phyloP scores from a whole-genome alignment of 805 yeast species.

The Priceomyces medius region DNA sequence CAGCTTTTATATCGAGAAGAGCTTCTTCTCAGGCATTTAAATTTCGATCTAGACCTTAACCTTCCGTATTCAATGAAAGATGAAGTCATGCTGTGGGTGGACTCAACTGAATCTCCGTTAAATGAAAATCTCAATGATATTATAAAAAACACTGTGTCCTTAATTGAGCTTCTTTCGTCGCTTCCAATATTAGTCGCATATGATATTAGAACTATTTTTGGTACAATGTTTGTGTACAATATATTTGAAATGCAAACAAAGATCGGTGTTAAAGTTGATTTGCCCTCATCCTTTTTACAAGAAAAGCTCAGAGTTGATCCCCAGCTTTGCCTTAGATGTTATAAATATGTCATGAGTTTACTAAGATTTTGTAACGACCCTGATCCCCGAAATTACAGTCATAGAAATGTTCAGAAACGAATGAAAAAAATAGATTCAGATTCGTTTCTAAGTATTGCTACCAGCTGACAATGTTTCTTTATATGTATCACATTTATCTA shows the following conservation, averaged over 20 bases:
- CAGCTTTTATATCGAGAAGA: conserved; percentile 44
- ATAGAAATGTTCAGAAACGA: conserved; percentile 21
- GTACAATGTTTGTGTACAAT: conserved; percentile 22
- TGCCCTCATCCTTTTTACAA: conserved; percentile 21
- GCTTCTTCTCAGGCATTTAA: conserved; percentile 35
- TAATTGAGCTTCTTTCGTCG: conserved; percentile 38
- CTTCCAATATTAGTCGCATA: conserved; percentile 38
- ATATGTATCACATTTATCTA: not conserved
- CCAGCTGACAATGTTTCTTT: conserved; percentile 1
- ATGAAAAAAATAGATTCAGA: conserved; percentile 15
- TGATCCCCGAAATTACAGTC: conserved; percentile 24
- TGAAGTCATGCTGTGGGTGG: conserved; percentile 11
- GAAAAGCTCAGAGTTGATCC: conserved; percentile 14
- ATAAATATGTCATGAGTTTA: conserved; percentile 22
- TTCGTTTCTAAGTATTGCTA: conserved; percentile 16
- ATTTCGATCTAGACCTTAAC: conserved; percentile 39
- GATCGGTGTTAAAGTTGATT: conserved; percentile 11
- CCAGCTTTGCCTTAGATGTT: conserved; percentile 23
- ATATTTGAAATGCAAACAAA: conserved; percentile 21
- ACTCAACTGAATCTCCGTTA: conserved; percentile 8
- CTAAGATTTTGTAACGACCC: conserved; percentile 18
- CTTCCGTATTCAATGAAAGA: conserved; percentile 39
- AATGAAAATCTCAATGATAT: conserved; percentile 17
- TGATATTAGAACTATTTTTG: conserved; percentile 33
- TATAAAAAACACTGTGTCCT: conserved; percentile 28